Evolutionary conservation across 768 basidiomycete genomes (phyloP), one percentile per base, ranked within the genome.

Genomic region (Termitomyces sp.): DNA sequence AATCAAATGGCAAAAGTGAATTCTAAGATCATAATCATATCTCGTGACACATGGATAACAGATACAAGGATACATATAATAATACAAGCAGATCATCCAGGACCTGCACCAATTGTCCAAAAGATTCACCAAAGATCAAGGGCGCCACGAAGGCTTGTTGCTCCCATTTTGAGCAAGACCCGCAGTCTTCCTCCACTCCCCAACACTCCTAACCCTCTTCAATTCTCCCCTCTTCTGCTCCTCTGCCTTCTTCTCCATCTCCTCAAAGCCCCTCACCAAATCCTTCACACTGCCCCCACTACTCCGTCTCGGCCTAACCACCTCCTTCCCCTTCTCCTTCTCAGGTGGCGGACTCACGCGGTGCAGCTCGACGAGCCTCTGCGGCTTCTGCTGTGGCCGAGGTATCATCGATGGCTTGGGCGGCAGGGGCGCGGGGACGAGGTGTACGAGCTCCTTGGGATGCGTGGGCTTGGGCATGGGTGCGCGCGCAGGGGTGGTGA

Each of bases 261-360:
- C 68, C 69, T 91, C 88, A 63, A 84, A 92, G 31, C 74, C 79
- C 66, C 71, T 77, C 51, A 90, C 82, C 53, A 92, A 67, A 51
- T 91, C 89, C 69, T 80, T 89, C 56, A 92, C 90, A 63, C 87
- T 90, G 50, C 79, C 77, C 14, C 81, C 82, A 63, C 89, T 89
- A 57, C 81, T 84, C 64, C 84, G 74, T 56, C 89, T 72, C n/a
- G 73, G 73, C 45, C 73, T 68, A 23, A 67, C 60, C 1, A 66
- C 59, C 10, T 59, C 55, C n/a, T 57, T 60, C 21, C 64, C 51
- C 41, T 62, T 59, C 17, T 63, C 60, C 17, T 65, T 65, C 3
- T 70, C 68, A 29, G 34, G 43, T 31, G 34, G 56, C 16, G 75
- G 71, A 23, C 41, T 51, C 10, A 78, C 72, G 23, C 72, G 75